Percentiles rank a stretch among this genome's conserved stretches.
Conservation (phyloP, 768 basidiomycete genomes). For the Lactifluus volemus region DNA sequence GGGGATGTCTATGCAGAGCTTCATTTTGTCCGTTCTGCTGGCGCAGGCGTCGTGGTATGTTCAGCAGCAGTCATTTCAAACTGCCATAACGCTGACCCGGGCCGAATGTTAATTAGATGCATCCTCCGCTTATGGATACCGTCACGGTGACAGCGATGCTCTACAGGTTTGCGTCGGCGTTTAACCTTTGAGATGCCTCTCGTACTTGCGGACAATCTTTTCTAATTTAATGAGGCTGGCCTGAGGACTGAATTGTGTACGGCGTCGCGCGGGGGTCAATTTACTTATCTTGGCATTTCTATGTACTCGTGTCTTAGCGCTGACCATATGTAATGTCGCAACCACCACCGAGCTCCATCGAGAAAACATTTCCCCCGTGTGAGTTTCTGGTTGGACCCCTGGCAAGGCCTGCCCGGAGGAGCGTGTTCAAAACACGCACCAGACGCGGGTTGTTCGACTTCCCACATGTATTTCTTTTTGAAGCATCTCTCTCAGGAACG, state of each 20-base stretch:
- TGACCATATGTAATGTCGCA: slow-evolving; percentile 18
- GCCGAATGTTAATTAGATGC: slow-evolving; percentile 43
- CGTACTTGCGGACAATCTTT: slow-evolving; percentile 7
- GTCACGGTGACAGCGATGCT: slow-evolving; percentile 82
- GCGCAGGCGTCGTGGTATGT: slow-evolving; percentile 72
- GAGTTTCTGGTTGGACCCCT: slow-evolving; percentile 11
- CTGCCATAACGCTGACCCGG: slow-evolving; percentile 11
- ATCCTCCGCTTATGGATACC: slow-evolving; percentile 85
- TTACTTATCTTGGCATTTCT: slow-evolving; percentile 20
- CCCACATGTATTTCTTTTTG: slow-evolving; percentile 9
- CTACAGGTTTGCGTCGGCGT: slow-evolving; percentile 63
- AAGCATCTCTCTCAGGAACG: slow-evolving; percentile 10
- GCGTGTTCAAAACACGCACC: slow-evolving; percentile 13
- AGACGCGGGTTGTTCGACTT: slow-evolving; percentile 7
- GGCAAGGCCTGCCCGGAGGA: slow-evolving; percentile 12
- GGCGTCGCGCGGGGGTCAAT: slow-evolving; percentile 11
- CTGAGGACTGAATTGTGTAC: slow-evolving; percentile 13
- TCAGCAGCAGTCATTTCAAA: slow-evolving; percentile 8
- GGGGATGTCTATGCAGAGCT: slow-evolving; percentile 84
- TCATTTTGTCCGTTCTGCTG: slow-evolving; percentile 71
- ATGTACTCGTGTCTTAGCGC: slow-evolving; percentile 9
- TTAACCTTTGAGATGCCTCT: slow-evolving; percentile 28
- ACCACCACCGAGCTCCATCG: slow-evolving; percentile 15
- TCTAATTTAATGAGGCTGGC: slow-evolving; percentile 17
- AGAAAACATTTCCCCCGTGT: slow-evolving; percentile 10